phyloP scores from a whole-genome alignment of 306 rosid species.

The Cicer pinnatifidum region DNA sequence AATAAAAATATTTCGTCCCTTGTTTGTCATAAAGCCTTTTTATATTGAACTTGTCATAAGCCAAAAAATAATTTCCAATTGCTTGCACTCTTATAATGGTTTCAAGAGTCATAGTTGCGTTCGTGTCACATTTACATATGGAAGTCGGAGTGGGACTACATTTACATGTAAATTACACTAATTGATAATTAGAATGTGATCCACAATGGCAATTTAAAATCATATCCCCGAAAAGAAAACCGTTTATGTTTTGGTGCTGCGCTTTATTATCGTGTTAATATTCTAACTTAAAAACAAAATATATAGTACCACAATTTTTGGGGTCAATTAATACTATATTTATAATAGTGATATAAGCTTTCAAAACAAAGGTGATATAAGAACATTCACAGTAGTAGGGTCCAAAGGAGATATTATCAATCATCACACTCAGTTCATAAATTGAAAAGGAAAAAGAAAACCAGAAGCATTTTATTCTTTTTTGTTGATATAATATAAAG shows the following conservation, averaged over 20 bases:
- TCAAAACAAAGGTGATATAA: not conserved
- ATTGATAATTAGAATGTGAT: constrained; percentile 2
- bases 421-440: not conserved
- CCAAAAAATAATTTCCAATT: not conserved
- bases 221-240: not conserved
- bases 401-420: not conserved
- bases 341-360: not conserved
- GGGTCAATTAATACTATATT: not conserved
- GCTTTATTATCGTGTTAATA: constrained; percentile 6
- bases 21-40: not conserved
- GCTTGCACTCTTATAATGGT: not conserved
- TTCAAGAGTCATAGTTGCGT: not conserved
- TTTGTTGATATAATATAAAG: not conserved
- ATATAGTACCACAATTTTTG: not conserved
- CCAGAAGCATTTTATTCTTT: not conserved
- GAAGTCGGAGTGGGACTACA: not conserved
- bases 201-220: constrained; percentile 13
- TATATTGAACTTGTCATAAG: not conserved
- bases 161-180: constrained; percentile 10
- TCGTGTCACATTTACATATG: not conserved
- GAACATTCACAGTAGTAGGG: constrained; percentile 2
- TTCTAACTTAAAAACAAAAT: not conserved
- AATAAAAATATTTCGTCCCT: not conserved
- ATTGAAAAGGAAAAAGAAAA: not conserved
- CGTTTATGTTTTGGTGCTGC: not conserved